Evolutionary conservation across 1,284 basidiomycete genomes (phyloP).

Genomic region (Ganoderma lingzhi): DNA sequence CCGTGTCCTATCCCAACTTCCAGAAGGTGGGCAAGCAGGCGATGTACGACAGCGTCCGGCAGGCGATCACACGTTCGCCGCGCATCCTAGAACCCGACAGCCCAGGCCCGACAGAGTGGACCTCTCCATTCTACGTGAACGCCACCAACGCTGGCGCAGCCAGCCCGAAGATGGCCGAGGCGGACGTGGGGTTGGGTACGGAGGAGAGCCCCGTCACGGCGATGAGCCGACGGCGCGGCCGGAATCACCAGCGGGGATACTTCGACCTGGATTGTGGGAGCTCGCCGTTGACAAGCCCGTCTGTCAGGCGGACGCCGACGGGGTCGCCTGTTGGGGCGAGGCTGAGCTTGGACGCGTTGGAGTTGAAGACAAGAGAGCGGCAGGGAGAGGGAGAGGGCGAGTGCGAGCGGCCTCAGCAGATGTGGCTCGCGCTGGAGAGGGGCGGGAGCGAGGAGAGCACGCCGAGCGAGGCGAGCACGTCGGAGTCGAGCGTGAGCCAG

Average conservation of each 20-base stretch:
- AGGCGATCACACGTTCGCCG: conserved; percentile 38
- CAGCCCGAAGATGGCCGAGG: not conserved
- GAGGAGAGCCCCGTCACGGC: conserved; percentile 38
- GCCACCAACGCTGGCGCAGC: conserved; percentile 19
- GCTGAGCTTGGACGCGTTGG: conserved; percentile 17
- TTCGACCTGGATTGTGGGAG: conserved; percentile 31
- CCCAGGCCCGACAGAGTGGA: conserved; percentile 14
- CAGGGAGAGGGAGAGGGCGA: not conserved
- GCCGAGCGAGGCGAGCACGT: conserved; percentile 54
- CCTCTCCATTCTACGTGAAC: conserved; percentile 16
- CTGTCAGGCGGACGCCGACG: conserved; percentile 35
- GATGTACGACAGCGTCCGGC: conserved; percentile 15
- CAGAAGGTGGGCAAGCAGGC: conserved; percentile 45
- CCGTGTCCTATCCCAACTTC: conserved; percentile 48
- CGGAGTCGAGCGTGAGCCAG: conserved; percentile 42
- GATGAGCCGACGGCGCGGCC: conserved; percentile 30
- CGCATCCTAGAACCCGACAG: conserved; percentile 32
- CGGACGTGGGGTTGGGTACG: not conserved
- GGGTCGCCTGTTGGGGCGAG: conserved; percentile 33
- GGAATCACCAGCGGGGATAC: conserved; percentile 42
- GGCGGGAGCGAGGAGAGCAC: conserved; percentile 63
- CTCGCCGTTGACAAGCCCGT: conserved; percentile 23
- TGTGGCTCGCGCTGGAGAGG: conserved; percentile 37
- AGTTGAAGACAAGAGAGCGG: conserved; percentile 11
- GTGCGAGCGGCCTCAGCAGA: not conserved